A percentile compares a stretch with the other conserved stretches of the same genome.
Evolutionary conservation across 306 rosid species (phyloP).

Genomic region (Castanea crenata): DNA sequence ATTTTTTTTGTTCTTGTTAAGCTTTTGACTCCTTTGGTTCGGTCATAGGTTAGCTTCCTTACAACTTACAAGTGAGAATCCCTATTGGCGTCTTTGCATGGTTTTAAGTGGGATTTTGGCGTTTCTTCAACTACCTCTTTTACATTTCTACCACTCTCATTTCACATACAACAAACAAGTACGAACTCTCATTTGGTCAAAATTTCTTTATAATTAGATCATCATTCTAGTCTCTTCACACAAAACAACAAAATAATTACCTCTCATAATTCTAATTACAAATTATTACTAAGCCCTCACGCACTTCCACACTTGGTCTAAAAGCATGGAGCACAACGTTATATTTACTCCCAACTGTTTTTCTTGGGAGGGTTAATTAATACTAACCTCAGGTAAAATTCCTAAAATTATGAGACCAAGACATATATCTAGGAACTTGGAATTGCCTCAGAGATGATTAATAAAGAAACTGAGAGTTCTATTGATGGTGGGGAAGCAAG

Average conservation of each 20-base stretch:
- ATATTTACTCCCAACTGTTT: not conserved
- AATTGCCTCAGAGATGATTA: slow-evolving; percentile 25
- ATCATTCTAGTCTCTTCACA: slow-evolving; percentile 41
- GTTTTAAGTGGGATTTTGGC: slow-evolving; percentile 57
- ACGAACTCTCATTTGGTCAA: slow-evolving; percentile 29
- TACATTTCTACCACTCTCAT: slow-evolving; percentile 4
- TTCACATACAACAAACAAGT: slow-evolving; percentile 36
- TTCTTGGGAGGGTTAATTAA: slow-evolving; percentile 16
- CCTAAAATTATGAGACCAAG: slow-evolving; percentile 30
- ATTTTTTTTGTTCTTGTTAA: not conserved
- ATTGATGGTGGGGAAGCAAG: not conserved
- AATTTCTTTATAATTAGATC: slow-evolving; percentile 45
- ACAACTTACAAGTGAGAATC: slow-evolving; percentile 7
- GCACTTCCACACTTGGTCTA: not conserved
- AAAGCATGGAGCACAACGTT: slow-evolving; percentile 32
- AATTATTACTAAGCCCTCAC: slow-evolving; percentile 13
- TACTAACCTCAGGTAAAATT: slow-evolving; percentile 17
- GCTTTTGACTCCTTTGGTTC: slow-evolving; percentile 13
- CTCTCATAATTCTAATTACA: slow-evolving; percentile 2
- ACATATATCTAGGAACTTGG: slow-evolving; percentile 31
- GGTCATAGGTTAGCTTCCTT: slow-evolving; percentile 1
- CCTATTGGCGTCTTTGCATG: slow-evolving; percentile 38
- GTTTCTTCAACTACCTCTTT: slow-evolving; percentile 24
- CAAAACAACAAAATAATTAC: slow-evolving; percentile 16
- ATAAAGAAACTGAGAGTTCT: slow-evolving; percentile 8